These are phyloP conservation scores for Furcasterigmium sp. DNA, from an alignment of 2,329 filamentous ascomycete species.

Conservation along the genomic window DNA sequence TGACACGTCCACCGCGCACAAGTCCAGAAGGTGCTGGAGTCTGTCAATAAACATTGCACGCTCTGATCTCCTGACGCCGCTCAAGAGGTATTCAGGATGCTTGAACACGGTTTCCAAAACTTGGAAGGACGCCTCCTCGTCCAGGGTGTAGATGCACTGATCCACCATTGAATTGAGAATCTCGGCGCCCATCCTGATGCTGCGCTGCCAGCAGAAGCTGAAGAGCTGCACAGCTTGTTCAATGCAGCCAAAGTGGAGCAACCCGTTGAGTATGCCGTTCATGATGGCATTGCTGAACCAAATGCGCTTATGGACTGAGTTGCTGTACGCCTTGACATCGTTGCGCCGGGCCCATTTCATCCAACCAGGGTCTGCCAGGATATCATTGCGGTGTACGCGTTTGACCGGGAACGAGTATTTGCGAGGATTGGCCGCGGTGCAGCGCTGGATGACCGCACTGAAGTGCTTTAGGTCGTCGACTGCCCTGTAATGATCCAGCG, in stretches of 20 bases:
- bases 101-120: background rate
- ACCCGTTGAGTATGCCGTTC: slow-evolving; percentile 40
- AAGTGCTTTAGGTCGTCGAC: slow-evolving; percentile 35
- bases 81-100: background rate
- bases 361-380: slow-evolving; percentile 19
- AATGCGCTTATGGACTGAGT: slow-evolving; percentile 34
- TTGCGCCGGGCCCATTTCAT: slow-evolving; percentile 20
- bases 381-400: slow-evolving; percentile 25
- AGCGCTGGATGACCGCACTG: slow-evolving; percentile 35
- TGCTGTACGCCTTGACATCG: slow-evolving; percentile 16
- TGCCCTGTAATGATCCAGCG: slow-evolving; percentile 45
- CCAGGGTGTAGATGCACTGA: slow-evolving; percentile 33
- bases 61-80: background rate
- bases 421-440: slow-evolving; percentile 37
- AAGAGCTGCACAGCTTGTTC: slow-evolving; percentile 38
- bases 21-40: slow-evolving; percentile 24
- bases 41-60: slow-evolving; percentile 11
- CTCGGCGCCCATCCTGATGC: slow-evolving; percentile 23
- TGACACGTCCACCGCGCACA: slow-evolving; percentile 19
- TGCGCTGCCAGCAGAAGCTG: slow-evolving; percentile 28
- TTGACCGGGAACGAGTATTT: slow-evolving; percentile 30
- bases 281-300: slow-evolving; percentile 31
- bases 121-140: slow-evolving; percentile 14
- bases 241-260: slow-evolving; percentile 41
- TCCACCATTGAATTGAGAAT: slow-evolving; percentile 33